Percentiles rank a stretch among this genome's conserved stretches.
These are phyloP conservation scores for Saitozyma podzolica DNA, from an alignment of 768 basidiomycete species.

Conservation along the genomic window DNA sequence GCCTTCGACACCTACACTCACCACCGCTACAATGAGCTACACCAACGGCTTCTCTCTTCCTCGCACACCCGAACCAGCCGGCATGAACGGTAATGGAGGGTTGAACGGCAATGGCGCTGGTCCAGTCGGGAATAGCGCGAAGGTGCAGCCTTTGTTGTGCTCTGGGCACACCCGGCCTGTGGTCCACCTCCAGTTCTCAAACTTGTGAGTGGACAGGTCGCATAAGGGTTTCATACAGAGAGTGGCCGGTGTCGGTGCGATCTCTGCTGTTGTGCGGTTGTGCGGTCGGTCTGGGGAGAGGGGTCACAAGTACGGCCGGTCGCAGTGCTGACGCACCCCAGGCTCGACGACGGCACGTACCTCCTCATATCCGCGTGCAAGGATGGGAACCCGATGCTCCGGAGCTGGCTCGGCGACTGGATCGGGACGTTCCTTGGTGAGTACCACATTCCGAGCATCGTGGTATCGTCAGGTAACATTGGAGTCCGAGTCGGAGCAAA, in stretches of 20 bases:
- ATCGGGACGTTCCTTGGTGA: slow-evolving; percentile 66
- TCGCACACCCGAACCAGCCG: slow-evolving; percentile 5
- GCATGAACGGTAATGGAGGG: slow-evolving; percentile 1
- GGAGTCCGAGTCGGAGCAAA: background rate
- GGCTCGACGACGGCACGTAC: slow-evolving; percentile 72
- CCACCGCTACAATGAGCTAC: slow-evolving; percentile 10
- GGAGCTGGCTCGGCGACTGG: slow-evolving; percentile 99
- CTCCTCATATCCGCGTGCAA: slow-evolving; percentile 95
- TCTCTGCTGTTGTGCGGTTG: too few relatives aligned
- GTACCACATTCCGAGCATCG: slow-evolving; percentile 13
- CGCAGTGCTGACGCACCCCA: slow-evolving; percentile 55
- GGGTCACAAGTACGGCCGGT: too few relatives aligned
- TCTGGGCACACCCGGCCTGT: slow-evolving; percentile 61
- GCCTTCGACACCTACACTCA: background rate
- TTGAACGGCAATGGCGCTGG: slow-evolving; percentile 6
- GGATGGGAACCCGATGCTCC: slow-evolving; percentile 96
- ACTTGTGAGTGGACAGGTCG: too few relatives aligned
- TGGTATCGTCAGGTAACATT: background rate
- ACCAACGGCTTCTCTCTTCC: slow-evolving; percentile 24
- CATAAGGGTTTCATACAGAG: too few relatives aligned
- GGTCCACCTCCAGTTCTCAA: slow-evolving; percentile 89
- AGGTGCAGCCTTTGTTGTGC: slow-evolving; percentile 52
- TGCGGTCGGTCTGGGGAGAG: too few relatives aligned
- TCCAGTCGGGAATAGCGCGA: slow-evolving; percentile 8
- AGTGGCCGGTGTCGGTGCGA: too few relatives aligned